These are phyloP conservation scores for Zostera marina DNA, from an alignment of 116 monocot species.

Conservation along the genomic window DNA sequence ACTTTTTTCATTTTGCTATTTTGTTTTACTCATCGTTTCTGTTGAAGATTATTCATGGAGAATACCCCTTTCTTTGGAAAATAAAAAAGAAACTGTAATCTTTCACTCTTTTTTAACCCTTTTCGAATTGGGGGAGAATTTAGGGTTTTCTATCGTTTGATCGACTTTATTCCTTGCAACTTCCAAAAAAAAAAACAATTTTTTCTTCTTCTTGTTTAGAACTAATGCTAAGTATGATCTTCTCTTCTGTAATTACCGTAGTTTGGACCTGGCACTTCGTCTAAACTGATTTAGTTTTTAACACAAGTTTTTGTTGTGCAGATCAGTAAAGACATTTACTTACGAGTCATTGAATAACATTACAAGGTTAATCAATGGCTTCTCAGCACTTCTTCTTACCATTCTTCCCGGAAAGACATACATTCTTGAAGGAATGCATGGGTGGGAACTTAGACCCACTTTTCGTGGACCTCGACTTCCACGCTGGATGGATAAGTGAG, in stretches of 20 bases:
- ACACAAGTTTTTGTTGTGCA: conserved; percentile 5
- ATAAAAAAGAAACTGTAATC: not conserved
- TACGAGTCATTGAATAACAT: conserved; percentile 91
- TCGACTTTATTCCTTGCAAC: not conserved
- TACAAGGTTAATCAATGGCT: conserved; percentile 82
- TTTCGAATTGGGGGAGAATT: not conserved
- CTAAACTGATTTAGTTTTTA: not conserved
- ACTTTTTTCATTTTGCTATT: too few relatives aligned
- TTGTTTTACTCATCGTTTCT: too few relatives aligned
- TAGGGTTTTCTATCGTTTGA: not conserved
- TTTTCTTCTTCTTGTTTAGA: not conserved
- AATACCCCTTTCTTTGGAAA: not conserved
- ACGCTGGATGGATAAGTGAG: conserved; percentile 98
- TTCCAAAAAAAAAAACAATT: too few relatives aligned
- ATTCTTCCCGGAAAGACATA: conserved; percentile 64
- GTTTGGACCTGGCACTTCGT: too few relatives aligned
- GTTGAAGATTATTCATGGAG: too few relatives aligned
- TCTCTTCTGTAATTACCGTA: not conserved
- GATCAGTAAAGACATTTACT: conserved; percentile 94
- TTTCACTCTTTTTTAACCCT: too few relatives aligned
- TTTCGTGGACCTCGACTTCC: conserved; percentile 89
- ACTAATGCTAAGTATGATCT: not conserved
- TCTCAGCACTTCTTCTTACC: conserved; percentile 69
- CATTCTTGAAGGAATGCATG: conserved; percentile 80
- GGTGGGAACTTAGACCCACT: conserved; percentile 90